Evolutionary conservation across 148 eudicot species (phyloP).

Genomic region (Vaccinium vitisidaea): DNA sequence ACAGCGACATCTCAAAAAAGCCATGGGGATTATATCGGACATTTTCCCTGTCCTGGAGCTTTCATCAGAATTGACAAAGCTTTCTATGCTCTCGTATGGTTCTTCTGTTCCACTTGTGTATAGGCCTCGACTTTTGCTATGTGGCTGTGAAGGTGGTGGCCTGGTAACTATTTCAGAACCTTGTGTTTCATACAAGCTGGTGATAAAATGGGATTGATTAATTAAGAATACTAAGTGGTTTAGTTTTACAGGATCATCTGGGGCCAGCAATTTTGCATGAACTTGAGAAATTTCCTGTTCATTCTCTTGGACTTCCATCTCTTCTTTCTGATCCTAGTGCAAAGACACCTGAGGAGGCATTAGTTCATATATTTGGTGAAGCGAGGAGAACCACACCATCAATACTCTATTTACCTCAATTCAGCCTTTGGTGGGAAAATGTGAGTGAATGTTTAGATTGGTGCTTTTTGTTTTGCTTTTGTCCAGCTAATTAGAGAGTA

Average conservation of each 20-base stretch:
- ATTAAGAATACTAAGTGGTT: conserved; percentile 42
- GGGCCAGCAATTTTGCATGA: conserved; percentile 98
- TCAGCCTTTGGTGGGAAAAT: conserved; percentile 94
- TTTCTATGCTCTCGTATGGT: conserved; percentile 84
- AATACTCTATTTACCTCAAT: conserved; percentile 85
- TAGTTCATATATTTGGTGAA: conserved; percentile 95
- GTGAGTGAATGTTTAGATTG: conserved; percentile 45
- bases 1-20: conserved; percentile 65
- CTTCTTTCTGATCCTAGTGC: conserved; percentile 99
- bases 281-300: conserved; percentile 98
- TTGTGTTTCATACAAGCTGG: conserved; percentile 1
- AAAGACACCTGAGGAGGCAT: conserved; percentile 96
- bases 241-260: conserved; percentile 83
- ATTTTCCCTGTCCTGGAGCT: conserved; percentile 74
- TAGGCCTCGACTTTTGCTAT: conserved; percentile 83
- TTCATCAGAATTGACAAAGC: conserved; percentile 66
- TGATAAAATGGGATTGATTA: conserved; percentile 17
- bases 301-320: conserved; percentile 93
- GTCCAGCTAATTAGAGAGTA: neutral
- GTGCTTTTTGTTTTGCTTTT: neutral
- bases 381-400: conserved; percentile 97
- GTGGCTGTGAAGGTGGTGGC: conserved; percentile 79
- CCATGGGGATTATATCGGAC: conserved; percentile 71
- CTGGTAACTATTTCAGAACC: conserved; percentile 58
- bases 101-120: conserved; percentile 85